Evolutionary conservation across 2,329 filamentous ascomycete genomes (phyloP).

Genomic region (Aspergillus cejpii): DNA sequence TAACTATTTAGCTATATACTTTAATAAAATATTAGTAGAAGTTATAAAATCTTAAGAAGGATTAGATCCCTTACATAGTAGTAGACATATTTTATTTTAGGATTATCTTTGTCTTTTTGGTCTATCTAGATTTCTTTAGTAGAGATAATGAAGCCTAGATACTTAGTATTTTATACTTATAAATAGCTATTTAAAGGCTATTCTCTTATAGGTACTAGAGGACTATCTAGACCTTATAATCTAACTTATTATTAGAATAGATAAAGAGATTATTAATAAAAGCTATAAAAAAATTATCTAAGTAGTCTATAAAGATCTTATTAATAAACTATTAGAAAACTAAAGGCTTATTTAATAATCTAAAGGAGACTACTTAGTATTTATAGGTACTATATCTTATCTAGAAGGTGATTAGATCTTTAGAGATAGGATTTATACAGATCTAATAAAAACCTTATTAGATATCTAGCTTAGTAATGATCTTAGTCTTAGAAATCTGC

Average conservation of each 20-base stretch:
- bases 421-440: not conserved
- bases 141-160: not conserved
- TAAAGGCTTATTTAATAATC: not conserved
- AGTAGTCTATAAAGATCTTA: too few relatives aligned
- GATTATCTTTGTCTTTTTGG: not conserved
- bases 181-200: not conserved
- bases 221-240: too few relatives aligned
- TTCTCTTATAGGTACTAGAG: too few relatives aligned
- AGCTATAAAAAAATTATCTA: too few relatives aligned
- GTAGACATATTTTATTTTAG: not conserved
- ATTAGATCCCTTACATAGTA: not conserved
- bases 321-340: not conserved
- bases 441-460: not conserved
- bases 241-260: too few relatives aligned
- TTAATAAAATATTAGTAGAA: not conserved
- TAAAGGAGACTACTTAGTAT: not conserved
- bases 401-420: not conserved
- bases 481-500: not conserved
- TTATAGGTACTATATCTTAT: not conserved
- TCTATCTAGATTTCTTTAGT: not conserved
- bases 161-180: not conserved
- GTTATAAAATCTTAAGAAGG: not conserved
- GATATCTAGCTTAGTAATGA: not conserved
- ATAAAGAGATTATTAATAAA: too few relatives aligned
- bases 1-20: not conserved